Evolutionary conservation across 1,284 basidiomycete species (phyloP), one percentile per base, ranked within the genome.

Genomic region (Microbotryum intermedium): DNA sequence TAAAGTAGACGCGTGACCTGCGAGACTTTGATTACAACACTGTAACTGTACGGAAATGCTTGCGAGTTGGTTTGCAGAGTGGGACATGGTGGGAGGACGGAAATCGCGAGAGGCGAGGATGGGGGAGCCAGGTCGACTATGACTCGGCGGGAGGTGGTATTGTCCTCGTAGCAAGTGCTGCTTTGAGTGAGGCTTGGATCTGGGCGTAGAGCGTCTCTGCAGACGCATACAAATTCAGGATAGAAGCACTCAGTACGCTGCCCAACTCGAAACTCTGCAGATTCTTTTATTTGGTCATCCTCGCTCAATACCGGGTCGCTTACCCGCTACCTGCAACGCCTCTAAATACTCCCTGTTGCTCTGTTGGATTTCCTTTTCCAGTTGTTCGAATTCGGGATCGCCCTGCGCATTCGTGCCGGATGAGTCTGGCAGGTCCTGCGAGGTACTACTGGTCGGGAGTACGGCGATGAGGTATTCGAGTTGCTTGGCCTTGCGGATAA

Each of bases 401-500:
- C 70, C 69, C 25, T 66, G 60, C 87, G 84, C 8, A 88, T 73
- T 0, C 70, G 73, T 68, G 82, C 76, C 13, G 87, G 74, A 48
- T 26, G 39, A 16, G 18, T 21, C 26, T 70, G 77, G 46, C 55
- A 87, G 85, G 26, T 85, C 5, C 83, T 77, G 69, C 87, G 84
- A 2, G 85, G 83, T 2, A 18, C 9, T 39, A 50, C 82, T 26
- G 13, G 55, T 80, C 0, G 88, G 87, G 20, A 90, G 73, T 0
- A 84, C 84, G 58, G 86, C 81, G 47, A 90, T 87, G 51, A 90
- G 79, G 66, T 82, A 84, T 69, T 90, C 85, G 49, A 90, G 81
- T 72, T 90, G 87, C 70, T 90, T 90, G 20, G 87, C 87, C 71
- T 90, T 90, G 39, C 83, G 79, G 48, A 90, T 80, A 46, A 90